Conservation (phyloP, 129 eudicot genomes). For the Cynara cardunculus region DNA sequence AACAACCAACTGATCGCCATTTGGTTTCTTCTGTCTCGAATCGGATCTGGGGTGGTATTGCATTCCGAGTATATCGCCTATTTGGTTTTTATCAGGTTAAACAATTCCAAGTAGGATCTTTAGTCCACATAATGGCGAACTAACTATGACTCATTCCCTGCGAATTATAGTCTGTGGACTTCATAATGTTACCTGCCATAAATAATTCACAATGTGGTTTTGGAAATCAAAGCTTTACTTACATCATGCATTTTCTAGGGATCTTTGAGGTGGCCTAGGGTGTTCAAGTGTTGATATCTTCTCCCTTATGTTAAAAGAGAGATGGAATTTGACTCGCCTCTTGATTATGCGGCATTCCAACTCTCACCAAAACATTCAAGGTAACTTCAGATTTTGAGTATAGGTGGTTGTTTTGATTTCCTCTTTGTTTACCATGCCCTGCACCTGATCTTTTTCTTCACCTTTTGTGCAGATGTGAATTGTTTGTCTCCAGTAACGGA, state of each 20-base stretch:
- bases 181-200: not conserved
- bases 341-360: slow-evolving; percentile 92
- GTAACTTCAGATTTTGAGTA: slow-evolving; percentile 28
- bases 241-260: slow-evolving; percentile 4
- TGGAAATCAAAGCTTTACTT: not conserved
- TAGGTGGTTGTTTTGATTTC: not conserved
- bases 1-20: not conserved
- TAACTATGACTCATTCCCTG: not conserved
- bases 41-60: slow-evolving; percentile 46
- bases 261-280: slow-evolving; percentile 24
- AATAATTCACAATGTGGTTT: slow-evolving; percentile 10
- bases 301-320: slow-evolving; percentile 20
- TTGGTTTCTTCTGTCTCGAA: slow-evolving; percentile 17
- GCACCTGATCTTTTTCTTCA: not conserved
- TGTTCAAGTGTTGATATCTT: slow-evolving; percentile 6
- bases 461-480: slow-evolving; percentile 65
- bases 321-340: slow-evolving; percentile 68
- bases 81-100: slow-evolving; percentile 6
- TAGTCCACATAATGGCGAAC: not conserved
- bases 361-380: slow-evolving; percentile 85
- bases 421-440: not conserved
- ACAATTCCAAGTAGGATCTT: slow-evolving; percentile 18
- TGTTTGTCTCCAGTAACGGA: slow-evolving; percentile 78
- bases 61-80: slow-evolving; percentile 8
- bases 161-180: not conserved